phyloP scores from a whole-genome alignment of 495 filamentous ascomycete species.

The Aspergillus nanangensis region DNA sequence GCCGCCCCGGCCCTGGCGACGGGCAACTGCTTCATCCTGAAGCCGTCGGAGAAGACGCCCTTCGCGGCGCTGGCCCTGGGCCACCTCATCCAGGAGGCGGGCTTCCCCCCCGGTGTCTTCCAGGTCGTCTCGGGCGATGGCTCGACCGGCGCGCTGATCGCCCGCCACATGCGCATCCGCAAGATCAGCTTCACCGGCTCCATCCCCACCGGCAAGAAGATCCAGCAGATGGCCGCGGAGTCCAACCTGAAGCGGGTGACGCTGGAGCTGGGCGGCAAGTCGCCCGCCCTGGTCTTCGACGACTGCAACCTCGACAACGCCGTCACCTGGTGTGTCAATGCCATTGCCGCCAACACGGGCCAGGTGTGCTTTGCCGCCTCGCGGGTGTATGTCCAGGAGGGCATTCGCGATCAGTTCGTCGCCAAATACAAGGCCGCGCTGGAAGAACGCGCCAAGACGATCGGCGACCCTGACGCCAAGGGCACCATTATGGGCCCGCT shows the following conservation, averaged over 20 bases:
- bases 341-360: constrained; percentile 38
- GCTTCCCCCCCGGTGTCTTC: constrained; percentile 83
- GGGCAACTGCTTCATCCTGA: constrained; percentile 59
- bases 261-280: neutral
- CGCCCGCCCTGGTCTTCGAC: neutral
- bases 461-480: neutral
- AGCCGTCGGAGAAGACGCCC: constrained; percentile 86
- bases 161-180: constrained; percentile 10
- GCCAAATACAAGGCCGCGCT: constrained; percentile 6
- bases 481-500: neutral
- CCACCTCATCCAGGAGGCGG: constrained; percentile 68
- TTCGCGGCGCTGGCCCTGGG: constrained; percentile 57
- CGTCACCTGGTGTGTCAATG: constrained; percentile 17
- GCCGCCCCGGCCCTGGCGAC: constrained; percentile 35
- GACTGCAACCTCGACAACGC: constrained; percentile 1
- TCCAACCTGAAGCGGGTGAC: neutral
- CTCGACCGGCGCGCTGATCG: constrained; percentile 46
- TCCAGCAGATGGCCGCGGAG: neutral
- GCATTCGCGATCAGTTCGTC: constrained; percentile 14
- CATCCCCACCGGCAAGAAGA: neutral
- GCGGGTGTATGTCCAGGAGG: constrained; percentile 46
- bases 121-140: constrained; percentile 81
- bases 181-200: constrained; percentile 17
- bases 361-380: constrained; percentile 46
- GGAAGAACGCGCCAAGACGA: neutral